phyloP scores from a whole-genome alignment of 1,284 basidiomycete species.

The Rhodotorula sp. region DNA sequence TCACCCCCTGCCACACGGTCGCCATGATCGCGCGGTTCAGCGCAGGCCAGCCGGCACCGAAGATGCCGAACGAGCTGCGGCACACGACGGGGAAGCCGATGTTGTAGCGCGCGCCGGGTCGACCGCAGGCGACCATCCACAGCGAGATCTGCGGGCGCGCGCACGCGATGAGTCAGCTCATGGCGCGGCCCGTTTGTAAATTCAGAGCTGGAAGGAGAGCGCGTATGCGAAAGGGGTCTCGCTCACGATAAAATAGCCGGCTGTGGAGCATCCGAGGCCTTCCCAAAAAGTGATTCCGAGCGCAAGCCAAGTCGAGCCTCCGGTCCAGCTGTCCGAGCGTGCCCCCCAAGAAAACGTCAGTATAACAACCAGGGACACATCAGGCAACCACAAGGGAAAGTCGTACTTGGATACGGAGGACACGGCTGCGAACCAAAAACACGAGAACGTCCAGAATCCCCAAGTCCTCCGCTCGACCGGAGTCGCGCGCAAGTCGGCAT shows the following conservation, averaged over 20 bases:
- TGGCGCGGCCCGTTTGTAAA: background rate
- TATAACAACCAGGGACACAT: background rate
- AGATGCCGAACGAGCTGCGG: constrained; percentile 19
- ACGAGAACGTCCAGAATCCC: constrained; percentile 43
- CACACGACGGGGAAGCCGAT: constrained; percentile 31
- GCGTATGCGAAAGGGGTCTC: too few species aligned
- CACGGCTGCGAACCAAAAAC: constrained; percentile 44
- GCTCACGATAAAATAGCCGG: constrained; percentile 5
- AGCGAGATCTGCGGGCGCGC: constrained; percentile 34
- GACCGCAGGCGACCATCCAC: constrained; percentile 47
- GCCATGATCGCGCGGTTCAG: constrained; percentile 26
- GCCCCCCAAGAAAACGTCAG: background rate
- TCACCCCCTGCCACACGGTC: constrained; percentile 28
- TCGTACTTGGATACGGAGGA: constrained; percentile 32
- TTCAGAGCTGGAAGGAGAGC: background rate
- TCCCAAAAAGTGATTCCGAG: constrained; percentile 45
- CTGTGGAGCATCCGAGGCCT: constrained; percentile 38
- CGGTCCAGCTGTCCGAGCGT: constrained; percentile 41
- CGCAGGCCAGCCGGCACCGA: constrained; percentile 16
- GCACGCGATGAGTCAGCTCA: background rate
- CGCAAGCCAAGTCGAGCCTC: constrained; percentile 41
- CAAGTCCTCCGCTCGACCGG: constrained; percentile 44
- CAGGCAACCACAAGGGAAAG: background rate
- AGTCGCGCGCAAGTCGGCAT: constrained; percentile 46
- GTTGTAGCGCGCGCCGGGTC: constrained; percentile 44